Percentiles rank a stretch among this genome's conserved stretches.
Evolutionary conservation across 2,329 filamentous ascomycete genomes (phyloP).

Genomic region (Fusarium phyllophilum): DNA sequence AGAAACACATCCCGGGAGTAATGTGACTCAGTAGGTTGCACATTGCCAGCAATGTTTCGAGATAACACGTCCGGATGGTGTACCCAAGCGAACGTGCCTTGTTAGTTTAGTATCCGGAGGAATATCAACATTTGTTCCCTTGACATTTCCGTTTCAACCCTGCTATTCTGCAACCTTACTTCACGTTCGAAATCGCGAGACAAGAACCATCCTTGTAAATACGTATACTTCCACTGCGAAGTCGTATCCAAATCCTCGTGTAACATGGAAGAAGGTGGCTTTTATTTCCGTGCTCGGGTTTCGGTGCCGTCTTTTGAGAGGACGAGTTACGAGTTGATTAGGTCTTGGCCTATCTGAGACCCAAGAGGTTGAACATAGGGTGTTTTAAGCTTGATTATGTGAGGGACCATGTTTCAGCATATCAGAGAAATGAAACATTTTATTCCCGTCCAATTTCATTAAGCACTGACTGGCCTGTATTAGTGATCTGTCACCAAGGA

Average conservation of each 20-base stretch:
- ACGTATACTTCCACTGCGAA: not conserved
- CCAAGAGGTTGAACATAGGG: not conserved
- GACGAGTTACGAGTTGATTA: not conserved
- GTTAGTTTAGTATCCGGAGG: not conserved
- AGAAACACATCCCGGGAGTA: slow-evolving; percentile 8
- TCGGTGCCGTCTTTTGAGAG: not conserved
- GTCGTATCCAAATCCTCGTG: slow-evolving; percentile 7
- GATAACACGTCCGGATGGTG: slow-evolving; percentile 22
- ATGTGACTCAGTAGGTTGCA: slow-evolving; percentile 16
- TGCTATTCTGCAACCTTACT: slow-evolving; percentile 14
- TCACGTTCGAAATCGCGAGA: not conserved
- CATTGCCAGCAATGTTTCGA: not conserved
- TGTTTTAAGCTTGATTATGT: not conserved
- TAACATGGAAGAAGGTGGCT: not conserved
- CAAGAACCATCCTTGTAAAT: not conserved
- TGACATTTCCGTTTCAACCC: slow-evolving; percentile 15
- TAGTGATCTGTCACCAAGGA: not conserved
- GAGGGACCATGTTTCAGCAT: slow-evolving; percentile 11
- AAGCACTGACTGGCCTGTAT: not conserved
- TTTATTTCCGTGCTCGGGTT: slow-evolving; percentile 6
- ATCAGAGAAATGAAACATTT: slow-evolving; percentile 1
- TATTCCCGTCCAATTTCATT: not conserved
- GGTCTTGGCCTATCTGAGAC: not conserved
- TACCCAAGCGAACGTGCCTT: slow-evolving; percentile 14
- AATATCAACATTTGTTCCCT: not conserved